Evolutionary conservation across 1,284 basidiomycete species (phyloP), one percentile per base, ranked within the genome.

Genomic region (Phellopilus nigrolimitatus): DNA sequence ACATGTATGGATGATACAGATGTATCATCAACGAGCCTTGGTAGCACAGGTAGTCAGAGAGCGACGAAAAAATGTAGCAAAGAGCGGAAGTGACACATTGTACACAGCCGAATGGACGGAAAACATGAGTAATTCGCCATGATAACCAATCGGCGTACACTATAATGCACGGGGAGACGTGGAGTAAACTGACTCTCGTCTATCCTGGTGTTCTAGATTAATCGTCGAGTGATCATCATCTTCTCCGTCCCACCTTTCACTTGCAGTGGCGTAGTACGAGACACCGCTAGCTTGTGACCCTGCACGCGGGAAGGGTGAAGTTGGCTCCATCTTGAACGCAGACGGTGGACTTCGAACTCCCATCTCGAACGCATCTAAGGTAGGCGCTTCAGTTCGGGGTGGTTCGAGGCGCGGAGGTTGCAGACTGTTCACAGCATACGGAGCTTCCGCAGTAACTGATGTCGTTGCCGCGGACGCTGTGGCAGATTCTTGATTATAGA

Each of bases 281-380:
- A 71, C 46, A 70, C 74, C 31, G 67, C 67, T 33, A 64, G 49
- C 49, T 27, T 34, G 13, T 8, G 49, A 51, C 5, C 36, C 31
- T 19, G 47, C 39, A 17, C 43, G 25, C 27, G 42, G 34, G 10
- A 43, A 40, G 13, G 53, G 37, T 13, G 61, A 49, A 9, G 45
- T 45, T 19, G 36, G 36, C 19, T 28, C 34, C 40, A 31, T 40
- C 38, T 40, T 36, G 52, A 50, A 57, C 47, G 51, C 33, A 9
- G 46, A 60, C 13, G 61, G 53, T 19, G 65, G 62, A 34, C 50
- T 53, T 25, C 74, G 71, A 21, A 75, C 71, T 30, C 73, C 73
- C 78, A 82, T 77, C 68, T 83, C 82, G 61, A 75, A 78, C 41
- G 72, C 59, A 37, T 66, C 30, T 19, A 34, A 24, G 31, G 27